Percentiles rank a stretch among this genome's conserved stretches.
Evolutionary conservation across 495 filamentous ascomycete genomes (phyloP).

Genomic region (Tuber indicum): DNA sequence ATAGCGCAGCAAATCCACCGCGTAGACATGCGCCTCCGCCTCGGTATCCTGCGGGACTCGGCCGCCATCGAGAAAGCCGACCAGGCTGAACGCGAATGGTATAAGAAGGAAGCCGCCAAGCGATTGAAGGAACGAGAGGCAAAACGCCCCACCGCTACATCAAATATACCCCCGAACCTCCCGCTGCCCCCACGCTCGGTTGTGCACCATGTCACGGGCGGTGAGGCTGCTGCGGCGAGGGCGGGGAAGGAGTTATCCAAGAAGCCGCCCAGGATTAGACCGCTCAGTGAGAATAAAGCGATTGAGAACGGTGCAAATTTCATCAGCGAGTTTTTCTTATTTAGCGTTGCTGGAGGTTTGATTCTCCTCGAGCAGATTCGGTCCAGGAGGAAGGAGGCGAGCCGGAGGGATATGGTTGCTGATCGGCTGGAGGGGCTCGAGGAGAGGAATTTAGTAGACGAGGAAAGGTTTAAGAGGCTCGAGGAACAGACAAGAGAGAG

Average conservation of each 20-base stretch:
- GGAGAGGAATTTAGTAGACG: conserved; percentile 41
- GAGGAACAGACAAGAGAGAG: conserved; percentile 46
- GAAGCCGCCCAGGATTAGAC: conserved; percentile 54
- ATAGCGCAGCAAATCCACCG: conserved; percentile 85
- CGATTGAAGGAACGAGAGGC: conserved; percentile 35
- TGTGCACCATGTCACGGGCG: conserved; percentile 29
- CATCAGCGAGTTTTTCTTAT: conserved; percentile 82
- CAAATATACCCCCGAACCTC: conserved; percentile 43
- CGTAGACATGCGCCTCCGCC: conserved; percentile 84
- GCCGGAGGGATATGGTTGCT: conserved; percentile 66
- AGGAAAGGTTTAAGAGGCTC: conserved; percentile 55
- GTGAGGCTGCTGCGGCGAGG: conserved; percentile 9
- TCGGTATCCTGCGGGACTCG: conserved; percentile 75
- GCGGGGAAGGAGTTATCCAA: neutral
- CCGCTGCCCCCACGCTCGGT: conserved; percentile 19
- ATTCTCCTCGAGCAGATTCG: conserved; percentile 77
- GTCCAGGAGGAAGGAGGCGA: conserved; percentile 68
- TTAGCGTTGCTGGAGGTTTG: conserved; percentile 68
- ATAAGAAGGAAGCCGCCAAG: conserved; percentile 42
- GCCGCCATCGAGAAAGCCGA: conserved; percentile 63
- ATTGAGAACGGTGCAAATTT: conserved; percentile 96
- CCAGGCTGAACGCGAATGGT: conserved; percentile 55
- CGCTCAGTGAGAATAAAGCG: conserved; percentile 83
- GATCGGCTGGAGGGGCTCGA: conserved; percentile 56
- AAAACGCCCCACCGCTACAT: conserved; percentile 49